Percentiles rank a stretch among this genome's conserved stretches.
These are phyloP conservation scores for Alternaria angustiovoidea DNA, from an alignment of 2,329 filamentous ascomycete species.

Conservation along the genomic window DNA sequence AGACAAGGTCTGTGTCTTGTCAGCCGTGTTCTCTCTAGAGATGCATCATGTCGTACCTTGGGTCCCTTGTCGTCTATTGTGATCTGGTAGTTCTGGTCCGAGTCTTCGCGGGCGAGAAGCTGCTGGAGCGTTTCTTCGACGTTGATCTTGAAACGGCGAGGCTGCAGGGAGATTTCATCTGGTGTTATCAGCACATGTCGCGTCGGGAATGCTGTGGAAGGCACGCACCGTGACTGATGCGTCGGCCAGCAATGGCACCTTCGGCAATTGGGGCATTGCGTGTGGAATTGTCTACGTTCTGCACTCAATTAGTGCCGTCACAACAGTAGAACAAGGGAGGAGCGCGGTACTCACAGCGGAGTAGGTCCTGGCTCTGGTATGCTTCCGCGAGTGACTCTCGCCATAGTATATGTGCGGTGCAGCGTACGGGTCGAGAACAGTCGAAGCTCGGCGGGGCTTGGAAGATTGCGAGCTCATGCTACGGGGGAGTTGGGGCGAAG, in stretches of 20 bases:
- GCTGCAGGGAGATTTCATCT: constrained; percentile 77
- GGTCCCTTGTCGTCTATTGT: constrained; percentile 95
- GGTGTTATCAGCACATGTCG: constrained; percentile 20
- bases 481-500: constrained; percentile 31
- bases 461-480: constrained; percentile 54
- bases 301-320: constrained; percentile 20
- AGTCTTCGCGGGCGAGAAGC: constrained; percentile 86
- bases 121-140: constrained; percentile 84
- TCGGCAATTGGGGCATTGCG: constrained; percentile 42
- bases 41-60: constrained; percentile 66
- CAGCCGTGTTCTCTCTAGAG: constrained; percentile 21
- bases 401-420: constrained; percentile 68
- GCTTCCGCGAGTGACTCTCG: constrained; percentile 56
- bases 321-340: not conserved
- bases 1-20: constrained; percentile 70
- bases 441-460: constrained; percentile 51
- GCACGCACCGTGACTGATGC: constrained; percentile 50
- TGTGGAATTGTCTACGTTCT: constrained; percentile 43
- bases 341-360: constrained; percentile 59
- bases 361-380: constrained; percentile 61
- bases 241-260: constrained; percentile 40
- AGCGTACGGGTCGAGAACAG: constrained; percentile 63
- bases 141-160: constrained; percentile 84
- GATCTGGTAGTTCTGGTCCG: constrained; percentile 94
- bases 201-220: not conserved